A percentile compares a stretch with the other conserved stretches of the same genome.
Conservation (phyloP, 1,284 basidiomycete species). For the Boletus smithii region DNA sequence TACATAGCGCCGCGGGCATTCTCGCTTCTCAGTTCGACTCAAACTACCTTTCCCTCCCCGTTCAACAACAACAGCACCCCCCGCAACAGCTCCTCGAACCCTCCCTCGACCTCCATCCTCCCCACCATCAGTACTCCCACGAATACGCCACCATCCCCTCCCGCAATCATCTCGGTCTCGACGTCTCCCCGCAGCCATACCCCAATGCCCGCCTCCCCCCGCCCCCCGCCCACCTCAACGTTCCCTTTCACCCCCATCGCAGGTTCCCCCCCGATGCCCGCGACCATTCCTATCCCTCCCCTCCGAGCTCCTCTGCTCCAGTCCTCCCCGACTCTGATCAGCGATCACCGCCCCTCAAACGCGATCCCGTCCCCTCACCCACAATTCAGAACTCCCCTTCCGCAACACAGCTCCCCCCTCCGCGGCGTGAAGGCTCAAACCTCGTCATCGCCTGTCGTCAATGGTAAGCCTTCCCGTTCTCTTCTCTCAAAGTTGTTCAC, state of each 20-base stretch:
- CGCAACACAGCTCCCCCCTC: slow-evolving; percentile 31
- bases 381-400: slow-evolving; percentile 9
- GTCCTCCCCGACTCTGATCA: slow-evolving; percentile 39
- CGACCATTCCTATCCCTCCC: slow-evolving; percentile 39
- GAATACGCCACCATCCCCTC: slow-evolving; percentile 26
- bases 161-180: slow-evolving; percentile 45
- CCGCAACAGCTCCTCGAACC: slow-evolving; percentile 39
- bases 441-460: slow-evolving; percentile 69
- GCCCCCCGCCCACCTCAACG: slow-evolving; percentile 36
- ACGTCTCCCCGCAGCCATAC: slow-evolving; percentile 39
- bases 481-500: slow-evolving; percentile 36
- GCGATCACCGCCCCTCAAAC: slow-evolving; percentile 38
- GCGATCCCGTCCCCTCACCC: slow-evolving; percentile 22
- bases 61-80: slow-evolving; percentile 9
- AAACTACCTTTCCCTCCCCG: slow-evolving; percentile 26
- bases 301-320: slow-evolving; percentile 20
- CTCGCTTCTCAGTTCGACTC: slow-evolving; percentile 51
- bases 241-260: slow-evolving; percentile 40
- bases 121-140: slow-evolving; percentile 26
- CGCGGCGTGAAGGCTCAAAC: slow-evolving; percentile 59
- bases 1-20: slow-evolving; percentile 45
- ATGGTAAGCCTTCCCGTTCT: slow-evolving; percentile 44
- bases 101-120: slow-evolving; percentile 35
- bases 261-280: slow-evolving; percentile 48
- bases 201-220: slow-evolving; percentile 41